Evolutionary conservation across 2,329 filamentous ascomycete species (phyloP).

Genomic region (Arachnomyces sp.): DNA sequence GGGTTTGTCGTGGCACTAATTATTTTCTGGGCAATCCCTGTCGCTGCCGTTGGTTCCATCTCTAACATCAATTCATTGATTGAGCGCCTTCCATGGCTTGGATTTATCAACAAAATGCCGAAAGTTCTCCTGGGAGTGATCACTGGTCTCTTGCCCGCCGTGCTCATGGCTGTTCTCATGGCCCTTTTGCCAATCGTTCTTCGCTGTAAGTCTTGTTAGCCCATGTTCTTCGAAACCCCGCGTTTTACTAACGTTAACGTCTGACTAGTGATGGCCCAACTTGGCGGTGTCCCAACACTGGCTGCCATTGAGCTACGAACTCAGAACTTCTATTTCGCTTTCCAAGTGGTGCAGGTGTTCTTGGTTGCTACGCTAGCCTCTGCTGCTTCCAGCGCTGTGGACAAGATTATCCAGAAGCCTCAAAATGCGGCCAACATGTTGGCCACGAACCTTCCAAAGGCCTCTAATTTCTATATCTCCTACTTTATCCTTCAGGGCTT

Average conservation of each 20-base stretch:
- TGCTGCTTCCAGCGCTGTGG: constrained; percentile 62
- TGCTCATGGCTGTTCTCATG: constrained; percentile 76
- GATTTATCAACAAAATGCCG: constrained; percentile 67
- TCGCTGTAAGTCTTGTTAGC: constrained; percentile 46
- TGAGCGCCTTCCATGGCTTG: constrained; percentile 56
- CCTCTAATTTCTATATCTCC: constrained; percentile 89
- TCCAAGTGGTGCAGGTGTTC: constrained; percentile 76
- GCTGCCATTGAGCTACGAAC: constrained; percentile 79
- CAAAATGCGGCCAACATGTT: constrained; percentile 54
- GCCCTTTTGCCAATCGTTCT: constrained; percentile 76
- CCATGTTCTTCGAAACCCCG: background rate
- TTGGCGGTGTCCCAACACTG: constrained; percentile 69
- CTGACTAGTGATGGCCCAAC: constrained; percentile 59
- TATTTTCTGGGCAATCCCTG: constrained; percentile 74
- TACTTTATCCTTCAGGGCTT: constrained; percentile 93
- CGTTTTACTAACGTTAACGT: constrained; percentile 7
- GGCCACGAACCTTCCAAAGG: constrained; percentile 65
- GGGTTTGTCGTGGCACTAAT: constrained; percentile 69
- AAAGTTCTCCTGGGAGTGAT: constrained; percentile 67
- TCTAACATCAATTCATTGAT: constrained; percentile 71
- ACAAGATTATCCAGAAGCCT: constrained; percentile 57
- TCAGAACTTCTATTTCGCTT: constrained; percentile 76
- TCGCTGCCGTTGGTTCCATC: constrained; percentile 73
- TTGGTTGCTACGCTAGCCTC: constrained; percentile 76
- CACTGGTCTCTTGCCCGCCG: constrained; percentile 71